Conservation (phyloP, 2,329 filamentous ascomycete species). For the Penicillium sp. region DNA sequence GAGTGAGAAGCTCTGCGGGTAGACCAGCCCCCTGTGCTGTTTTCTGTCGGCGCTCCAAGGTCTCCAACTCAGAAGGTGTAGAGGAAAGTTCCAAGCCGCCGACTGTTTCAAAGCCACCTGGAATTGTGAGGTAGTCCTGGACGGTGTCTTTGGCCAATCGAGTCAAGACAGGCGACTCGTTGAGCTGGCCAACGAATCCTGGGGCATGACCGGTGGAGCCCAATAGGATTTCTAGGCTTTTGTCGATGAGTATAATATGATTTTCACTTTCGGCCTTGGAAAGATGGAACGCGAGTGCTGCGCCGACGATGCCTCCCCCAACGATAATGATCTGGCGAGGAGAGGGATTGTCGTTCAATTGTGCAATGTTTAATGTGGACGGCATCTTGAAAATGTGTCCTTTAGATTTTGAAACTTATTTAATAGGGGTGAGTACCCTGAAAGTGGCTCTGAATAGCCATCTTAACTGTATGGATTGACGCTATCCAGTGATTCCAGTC, state of each 20-base stretch:
- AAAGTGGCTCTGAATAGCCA: neutral
- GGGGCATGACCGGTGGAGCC: constrained; percentile 39
- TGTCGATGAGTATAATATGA: constrained; percentile 29
- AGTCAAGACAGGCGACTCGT: constrained; percentile 34
- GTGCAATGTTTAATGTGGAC: neutral
- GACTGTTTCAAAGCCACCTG: constrained; percentile 28
- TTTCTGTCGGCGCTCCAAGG: constrained; percentile 19
- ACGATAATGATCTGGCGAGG: constrained; percentile 21
- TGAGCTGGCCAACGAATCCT: constrained; percentile 39
- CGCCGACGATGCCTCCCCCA: constrained; percentile 39
- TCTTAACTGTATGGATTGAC: neutral
- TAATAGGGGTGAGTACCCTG: neutral
- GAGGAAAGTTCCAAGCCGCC: constrained; percentile 31
- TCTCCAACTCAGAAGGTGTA: constrained; percentile 19
- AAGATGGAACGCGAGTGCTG: constrained; percentile 35
- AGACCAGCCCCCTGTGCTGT: constrained; percentile 25
- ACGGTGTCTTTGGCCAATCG: constrained; percentile 34
- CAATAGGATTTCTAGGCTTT: constrained; percentile 24
- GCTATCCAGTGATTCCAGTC: neutral
- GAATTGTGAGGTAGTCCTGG: constrained; percentile 30
- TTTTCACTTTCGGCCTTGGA: constrained; percentile 16
- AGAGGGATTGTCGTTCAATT: constrained; percentile 10
- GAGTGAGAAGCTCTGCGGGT: constrained; percentile 26
- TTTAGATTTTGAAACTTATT: neutral
- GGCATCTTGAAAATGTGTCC: neutral